Percentiles rank a stretch among this genome's conserved stretches.
These are phyloP conservation scores for Hemileccinum impolitum DNA, from an alignment of 768 basidiomycete genomes.

Conservation along the genomic window DNA sequence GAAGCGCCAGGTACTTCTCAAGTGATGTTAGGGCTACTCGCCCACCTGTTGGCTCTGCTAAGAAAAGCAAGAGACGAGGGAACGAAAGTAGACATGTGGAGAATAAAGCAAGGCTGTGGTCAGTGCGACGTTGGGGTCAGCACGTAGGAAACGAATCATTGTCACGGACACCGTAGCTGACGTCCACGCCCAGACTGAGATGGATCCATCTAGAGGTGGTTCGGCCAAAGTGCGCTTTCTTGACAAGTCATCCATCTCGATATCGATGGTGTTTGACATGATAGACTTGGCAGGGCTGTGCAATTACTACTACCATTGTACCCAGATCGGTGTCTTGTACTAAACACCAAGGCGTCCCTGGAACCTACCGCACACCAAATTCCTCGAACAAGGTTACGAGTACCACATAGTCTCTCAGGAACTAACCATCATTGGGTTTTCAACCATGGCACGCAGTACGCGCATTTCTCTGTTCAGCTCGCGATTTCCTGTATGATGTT, in stretches of 20 bases:
- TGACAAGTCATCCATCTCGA: slow-evolving; percentile 43
- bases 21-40: slow-evolving; percentile 55
- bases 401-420: slow-evolving; percentile 33
- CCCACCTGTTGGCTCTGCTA: slow-evolving; percentile 47
- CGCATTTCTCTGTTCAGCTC: background rate
- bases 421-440: slow-evolving; percentile 40
- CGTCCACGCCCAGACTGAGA: slow-evolving; percentile 39
- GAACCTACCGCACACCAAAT: too few species aligned
- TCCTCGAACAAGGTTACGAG: slow-evolving; percentile 37
- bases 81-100: slow-evolving; percentile 44
- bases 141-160: background rate
- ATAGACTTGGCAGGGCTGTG: background rate
- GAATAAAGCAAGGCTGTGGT: slow-evolving; percentile 32
- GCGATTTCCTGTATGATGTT: background rate
- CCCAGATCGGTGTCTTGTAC: too few species aligned
- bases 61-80: slow-evolving; percentile 66
- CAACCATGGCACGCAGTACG: slow-evolving; percentile 38
- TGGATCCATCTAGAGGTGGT: slow-evolving; percentile 19
- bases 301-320: too few species aligned
- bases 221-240: slow-evolving; percentile 3
- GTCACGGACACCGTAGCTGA: slow-evolving; percentile 32
- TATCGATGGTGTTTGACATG: slow-evolving; percentile 27
- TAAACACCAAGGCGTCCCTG: too few species aligned
- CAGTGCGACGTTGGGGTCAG: background rate
- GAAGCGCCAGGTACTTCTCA: slow-evolving; percentile 66